Evolutionary conservation across 2,329 filamentous ascomycete species (phyloP), one percentile per base, ranked within the genome.

Genomic region (Bimuria novae-zelandiae): DNA sequence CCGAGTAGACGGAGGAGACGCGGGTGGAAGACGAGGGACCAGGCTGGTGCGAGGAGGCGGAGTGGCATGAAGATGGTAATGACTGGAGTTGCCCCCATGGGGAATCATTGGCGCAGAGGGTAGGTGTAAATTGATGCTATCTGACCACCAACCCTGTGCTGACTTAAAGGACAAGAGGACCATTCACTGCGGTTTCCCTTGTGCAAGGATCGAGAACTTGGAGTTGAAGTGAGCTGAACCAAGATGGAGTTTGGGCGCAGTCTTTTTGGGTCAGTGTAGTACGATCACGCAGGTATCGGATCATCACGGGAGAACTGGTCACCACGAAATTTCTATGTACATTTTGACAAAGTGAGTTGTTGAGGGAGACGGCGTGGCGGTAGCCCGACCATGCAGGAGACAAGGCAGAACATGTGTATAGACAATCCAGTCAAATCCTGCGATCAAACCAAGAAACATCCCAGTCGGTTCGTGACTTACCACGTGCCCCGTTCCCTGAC

Each of bases 11-110:
- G 12, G 27, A 32, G 16, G 11, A 36, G 1, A 27, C 33, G 7
- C 7, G 27, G 21, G 36, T 12, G n/a, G 35, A 35, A 14, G 40
- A 54, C 35, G 51, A 36, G 11, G 40, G 16, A 7, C 29, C 29
- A 12, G 51, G 39, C 1, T 49, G 51, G 51, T 54, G 51, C 27
- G 40, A 45, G 51, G 41, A 29, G 19, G 40, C 29, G 11, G 40
- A 37, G 10, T 54, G 45, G 45, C 16, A 37, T 14, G 51, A 39
- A 40, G 51, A 25, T 4, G 37, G 17, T 2, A 46, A 52, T 35
- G 49, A 54, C 23, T 47, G 44, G 44, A 30, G 22, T 16, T 47
- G 44, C 23, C 22, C 23, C 16, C 29, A 29, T 29, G 44, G 33
- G 16, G 16, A 47, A 3, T 11, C 7, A 21, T 6, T 8, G 8